These are phyloP conservation scores for Gossypium mustelinum DNA, from an alignment of 345 rosid genomes.

Conservation along the genomic window DNA sequence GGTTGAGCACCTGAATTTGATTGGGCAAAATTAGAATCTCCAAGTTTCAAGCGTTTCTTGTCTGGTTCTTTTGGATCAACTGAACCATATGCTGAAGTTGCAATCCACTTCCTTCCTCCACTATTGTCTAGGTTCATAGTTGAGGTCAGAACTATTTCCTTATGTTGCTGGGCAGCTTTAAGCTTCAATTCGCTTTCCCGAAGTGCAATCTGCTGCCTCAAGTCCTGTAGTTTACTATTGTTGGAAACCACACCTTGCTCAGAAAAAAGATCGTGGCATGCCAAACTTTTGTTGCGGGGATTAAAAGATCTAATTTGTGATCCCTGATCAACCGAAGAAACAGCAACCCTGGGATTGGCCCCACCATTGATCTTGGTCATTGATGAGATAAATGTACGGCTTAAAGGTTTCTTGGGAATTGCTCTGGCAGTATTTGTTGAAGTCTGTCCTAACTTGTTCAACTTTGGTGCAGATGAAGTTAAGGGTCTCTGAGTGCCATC, in stretches of 20 bases:
- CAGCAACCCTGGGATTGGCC: slow-evolving; percentile 31
- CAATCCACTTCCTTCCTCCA: slow-evolving; percentile 33
- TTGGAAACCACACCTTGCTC: slow-evolving; percentile 41
- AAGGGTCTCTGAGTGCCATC: slow-evolving; percentile 33
- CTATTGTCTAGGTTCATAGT: slow-evolving; percentile 27
- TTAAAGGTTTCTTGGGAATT: slow-evolving; percentile 41
- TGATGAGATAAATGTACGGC: slow-evolving; percentile 39
- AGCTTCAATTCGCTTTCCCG: slow-evolving; percentile 80
- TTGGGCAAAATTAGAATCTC: slow-evolving; percentile 35
- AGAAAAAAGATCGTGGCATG: slow-evolving; percentile 38
- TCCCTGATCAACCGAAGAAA: slow-evolving; percentile 30
- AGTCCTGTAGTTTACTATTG: slow-evolving; percentile 56
- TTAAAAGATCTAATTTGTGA: slow-evolving; percentile 33
- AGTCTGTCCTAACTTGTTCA: slow-evolving; percentile 31
- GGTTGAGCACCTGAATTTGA: slow-evolving; percentile 26
- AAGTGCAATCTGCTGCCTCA: slow-evolving; percentile 88
- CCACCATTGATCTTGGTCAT: slow-evolving; percentile 34
- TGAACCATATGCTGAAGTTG: slow-evolving; percentile 35
- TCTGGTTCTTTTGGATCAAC: slow-evolving; percentile 50
- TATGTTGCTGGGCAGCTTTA: slow-evolving; percentile 57
- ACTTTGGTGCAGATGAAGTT: slow-evolving; percentile 24
- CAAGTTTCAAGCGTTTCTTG: slow-evolving; percentile 58
- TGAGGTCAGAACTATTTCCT: slow-evolving; percentile 40
- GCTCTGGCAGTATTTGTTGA: slow-evolving; percentile 31
- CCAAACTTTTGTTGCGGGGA: slow-evolving; percentile 33